These are phyloP conservation scores for Microstegium vimineum DNA, from an alignment of 176 grass and related monocot genomes.

Conservation along the genomic window DNA sequence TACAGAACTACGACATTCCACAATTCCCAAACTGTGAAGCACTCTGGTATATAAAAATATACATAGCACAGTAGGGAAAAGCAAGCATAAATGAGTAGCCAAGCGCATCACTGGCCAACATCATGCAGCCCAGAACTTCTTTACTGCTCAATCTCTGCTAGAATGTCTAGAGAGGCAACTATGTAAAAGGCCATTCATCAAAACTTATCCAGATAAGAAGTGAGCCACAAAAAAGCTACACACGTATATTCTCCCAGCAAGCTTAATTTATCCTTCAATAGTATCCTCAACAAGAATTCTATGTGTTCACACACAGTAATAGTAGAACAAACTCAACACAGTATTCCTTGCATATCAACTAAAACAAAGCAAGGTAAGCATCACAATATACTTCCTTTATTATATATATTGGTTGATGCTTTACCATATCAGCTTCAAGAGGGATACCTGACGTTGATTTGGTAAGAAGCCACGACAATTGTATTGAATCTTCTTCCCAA, in stretches of 20 bases:
- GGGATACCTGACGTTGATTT: slow-evolving; percentile 81
- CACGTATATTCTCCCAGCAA: background rate
- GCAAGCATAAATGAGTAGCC: background rate
- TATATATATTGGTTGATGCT: background rate
- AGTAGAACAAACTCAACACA: background rate
- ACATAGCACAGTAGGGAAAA: background rate
- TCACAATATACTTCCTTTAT: background rate
- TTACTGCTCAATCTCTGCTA: background rate
- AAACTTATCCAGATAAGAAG: background rate
- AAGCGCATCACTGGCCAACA: background rate
- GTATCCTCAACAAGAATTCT: slow-evolving; percentile 2
- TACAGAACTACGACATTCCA: background rate
- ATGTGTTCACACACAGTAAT: background rate
- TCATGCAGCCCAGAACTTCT: background rate
- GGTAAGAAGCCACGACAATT: slow-evolving; percentile 74
- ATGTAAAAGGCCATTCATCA: background rate
- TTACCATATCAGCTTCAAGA: background rate
- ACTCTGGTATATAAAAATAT: background rate
- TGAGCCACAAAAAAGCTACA: background rate
- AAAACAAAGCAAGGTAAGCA: background rate
- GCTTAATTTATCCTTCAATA: background rate
- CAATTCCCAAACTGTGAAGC: background rate
- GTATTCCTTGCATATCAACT: background rate
- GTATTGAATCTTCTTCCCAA: slow-evolving; percentile 88
- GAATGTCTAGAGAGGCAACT: background rate